Conservation (phyloP, 129 eudicot genomes). For the Flaveria sonorensis region DNA sequence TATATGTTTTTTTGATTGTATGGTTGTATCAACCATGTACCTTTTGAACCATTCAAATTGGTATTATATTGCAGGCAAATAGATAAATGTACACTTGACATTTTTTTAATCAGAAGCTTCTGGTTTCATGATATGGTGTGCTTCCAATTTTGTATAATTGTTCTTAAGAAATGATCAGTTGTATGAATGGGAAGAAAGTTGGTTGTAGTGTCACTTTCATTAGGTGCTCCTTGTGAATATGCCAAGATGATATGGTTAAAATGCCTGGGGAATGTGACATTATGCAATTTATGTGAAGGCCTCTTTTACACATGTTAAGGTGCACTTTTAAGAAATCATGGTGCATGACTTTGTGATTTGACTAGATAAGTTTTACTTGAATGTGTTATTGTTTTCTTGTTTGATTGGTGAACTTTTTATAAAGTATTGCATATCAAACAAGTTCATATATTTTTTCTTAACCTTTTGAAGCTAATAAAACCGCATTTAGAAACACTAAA, state of each 20-base stretch:
- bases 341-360: constrained; percentile 24
- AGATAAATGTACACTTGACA: not conserved
- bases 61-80: not conserved
- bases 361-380: constrained; percentile 11
- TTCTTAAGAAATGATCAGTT: not conserved
- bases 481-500: not conserved
- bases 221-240: constrained; percentile 30
- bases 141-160: not conserved
- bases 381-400: not conserved
- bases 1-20: not conserved
- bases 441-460: not conserved
- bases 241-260: constrained; percentile 6
- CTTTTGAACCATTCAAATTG: not conserved
- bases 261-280: constrained; percentile 20
- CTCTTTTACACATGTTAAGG: constrained; percentile 28
- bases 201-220: constrained; percentile 28
- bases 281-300: constrained; percentile 17
- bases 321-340: constrained; percentile 30
- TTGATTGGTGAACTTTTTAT: not conserved
- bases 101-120: not conserved
- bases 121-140: not conserved
- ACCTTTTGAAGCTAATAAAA: not conserved
- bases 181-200: constrained; percentile 19
- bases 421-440: not conserved
- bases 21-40: constrained; percentile 5